phyloP scores from a whole-genome alignment of 108 stramenopile genomes.

The Pseudonitzschia multistriata region DNA sequence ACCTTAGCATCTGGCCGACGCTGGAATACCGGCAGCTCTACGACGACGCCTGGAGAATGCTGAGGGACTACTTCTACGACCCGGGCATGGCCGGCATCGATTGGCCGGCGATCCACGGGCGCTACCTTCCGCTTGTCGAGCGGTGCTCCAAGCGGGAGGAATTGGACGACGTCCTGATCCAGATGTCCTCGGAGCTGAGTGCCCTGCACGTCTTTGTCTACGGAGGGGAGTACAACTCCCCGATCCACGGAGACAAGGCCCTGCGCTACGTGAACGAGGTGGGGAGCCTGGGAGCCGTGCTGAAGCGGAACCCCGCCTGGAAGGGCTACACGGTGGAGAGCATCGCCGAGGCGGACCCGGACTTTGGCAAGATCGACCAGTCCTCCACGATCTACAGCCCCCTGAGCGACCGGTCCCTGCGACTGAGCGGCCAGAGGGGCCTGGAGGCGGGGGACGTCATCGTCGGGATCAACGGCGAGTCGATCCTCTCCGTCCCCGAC shows the following conservation, averaged over 20 bases:
- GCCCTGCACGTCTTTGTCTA: conserved; percentile 80
- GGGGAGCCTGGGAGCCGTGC: conserved; percentile 63
- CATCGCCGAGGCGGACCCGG: conserved; percentile 65
- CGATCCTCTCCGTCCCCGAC: conserved; percentile 63
- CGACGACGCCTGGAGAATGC: conserved; percentile 70
- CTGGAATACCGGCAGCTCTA: conserved; percentile 76
- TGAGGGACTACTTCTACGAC: conserved; percentile 77
- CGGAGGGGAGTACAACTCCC: conserved; percentile 68
- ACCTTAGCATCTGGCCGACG: conserved; percentile 56
- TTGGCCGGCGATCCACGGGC: conserved; percentile 59
- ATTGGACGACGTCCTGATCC: conserved; percentile 68
- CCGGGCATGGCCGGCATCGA: conserved; percentile 52
- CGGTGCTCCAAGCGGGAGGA: conserved; percentile 67
- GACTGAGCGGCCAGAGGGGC: conserved; percentile 57
- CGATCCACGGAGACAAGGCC: conserved; percentile 32
- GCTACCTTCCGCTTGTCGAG: conserved; percentile 58
- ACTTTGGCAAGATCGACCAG: conserved; percentile 57
- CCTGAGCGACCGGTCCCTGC: conserved; percentile 44
- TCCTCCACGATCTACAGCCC: conserved; percentile 57
- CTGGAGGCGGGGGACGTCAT: conserved; percentile 69
- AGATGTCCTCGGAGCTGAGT: conserved; percentile 74
- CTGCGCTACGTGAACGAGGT: conserved; percentile 37
- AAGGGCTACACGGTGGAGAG: conserved; percentile 57
- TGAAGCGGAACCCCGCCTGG: conserved; percentile 51
- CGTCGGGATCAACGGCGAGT: conserved; percentile 71